Percentiles rank a stretch among this genome's conserved stretches.
phyloP scores from a whole-genome alignment of 768 basidiomycete genomes.

The Lactifluus volemus region DNA sequence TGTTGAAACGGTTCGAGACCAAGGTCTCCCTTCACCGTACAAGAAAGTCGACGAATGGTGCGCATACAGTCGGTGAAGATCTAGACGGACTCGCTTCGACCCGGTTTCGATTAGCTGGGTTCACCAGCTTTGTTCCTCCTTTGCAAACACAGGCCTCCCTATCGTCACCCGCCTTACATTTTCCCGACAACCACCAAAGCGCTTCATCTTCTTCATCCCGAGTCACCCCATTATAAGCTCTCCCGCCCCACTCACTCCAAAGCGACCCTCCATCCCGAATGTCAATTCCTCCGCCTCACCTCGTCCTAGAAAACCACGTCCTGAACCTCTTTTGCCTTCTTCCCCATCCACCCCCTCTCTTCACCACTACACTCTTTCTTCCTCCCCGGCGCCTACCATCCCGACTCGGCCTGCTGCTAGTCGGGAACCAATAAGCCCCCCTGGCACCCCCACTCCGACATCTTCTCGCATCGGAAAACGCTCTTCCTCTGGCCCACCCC shows the following conservation, averaged over 20 bases:
- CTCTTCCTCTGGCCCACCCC: constrained; percentile 31
- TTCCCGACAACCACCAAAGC: constrained; percentile 49
- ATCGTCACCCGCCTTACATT: constrained; percentile 66
- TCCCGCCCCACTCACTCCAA: constrained; percentile 28
- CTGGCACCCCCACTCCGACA: constrained; percentile 41
- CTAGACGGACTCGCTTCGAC: not conserved
- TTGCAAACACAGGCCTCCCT: constrained; percentile 62
- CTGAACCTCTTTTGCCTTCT: constrained; percentile 20
- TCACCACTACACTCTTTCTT: not conserved
- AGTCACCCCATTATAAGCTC: constrained; percentile 35
- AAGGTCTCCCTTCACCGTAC: constrained; percentile 27
- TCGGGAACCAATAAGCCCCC: constrained; percentile 35
- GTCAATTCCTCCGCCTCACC: constrained; percentile 20
- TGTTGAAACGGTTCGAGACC: constrained; percentile 34
- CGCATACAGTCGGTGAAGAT: not conserved
- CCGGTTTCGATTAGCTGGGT: constrained; percentile 39
- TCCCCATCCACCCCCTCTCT: constrained; percentile 17
- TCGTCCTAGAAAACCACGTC: constrained; percentile 22
- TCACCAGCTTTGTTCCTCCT: constrained; percentile 53
- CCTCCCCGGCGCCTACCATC: constrained; percentile 7
- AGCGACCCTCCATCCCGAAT: constrained; percentile 4
- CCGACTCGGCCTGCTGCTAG: constrained; percentile 1
- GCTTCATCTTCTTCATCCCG: constrained; percentile 36
- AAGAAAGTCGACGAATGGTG: constrained; percentile 37
- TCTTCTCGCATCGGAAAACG: constrained; percentile 30